Evolutionary conservation across 1,284 basidiomycete genomes (phyloP).

Genomic region (Vanrija pseudolonga): DNA sequence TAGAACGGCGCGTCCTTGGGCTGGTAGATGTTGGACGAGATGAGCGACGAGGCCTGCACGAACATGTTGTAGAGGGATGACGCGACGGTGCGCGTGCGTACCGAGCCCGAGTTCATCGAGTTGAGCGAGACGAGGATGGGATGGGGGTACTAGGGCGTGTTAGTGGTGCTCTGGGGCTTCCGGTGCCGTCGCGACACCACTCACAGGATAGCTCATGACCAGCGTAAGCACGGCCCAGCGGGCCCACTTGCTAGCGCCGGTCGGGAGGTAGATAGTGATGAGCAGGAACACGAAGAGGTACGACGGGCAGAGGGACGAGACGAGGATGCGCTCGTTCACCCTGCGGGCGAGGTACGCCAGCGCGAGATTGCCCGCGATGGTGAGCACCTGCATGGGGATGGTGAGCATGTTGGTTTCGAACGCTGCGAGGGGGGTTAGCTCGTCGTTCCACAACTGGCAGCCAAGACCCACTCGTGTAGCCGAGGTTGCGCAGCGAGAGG

Average conservation of each 20-base stretch:
- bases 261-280: conserved; percentile 22
- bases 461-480: conserved; percentile 28
- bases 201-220: conserved; percentile 15
- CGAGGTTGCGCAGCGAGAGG: conserved; percentile 16
- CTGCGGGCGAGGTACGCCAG: conserved; percentile 28
- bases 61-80: conserved; percentile 41
- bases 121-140: conserved; percentile 32
- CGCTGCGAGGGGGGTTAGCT: neutral
- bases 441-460: too few species aligned
- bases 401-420: conserved; percentile 47
- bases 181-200: too few species aligned
- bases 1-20: conserved; percentile 31
- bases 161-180: too few species aligned
- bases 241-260: conserved; percentile 18
- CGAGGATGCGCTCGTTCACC: conserved; percentile 26
- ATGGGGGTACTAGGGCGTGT: conserved; percentile 16
- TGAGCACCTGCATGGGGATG: conserved; percentile 37
- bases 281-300: conserved; percentile 34
- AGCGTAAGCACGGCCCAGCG: conserved; percentile 20
- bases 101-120: conserved; percentile 34
- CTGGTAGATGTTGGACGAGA: conserved; percentile 38
- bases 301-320: conserved; percentile 16
- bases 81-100: conserved; percentile 39
- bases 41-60: conserved; percentile 33
- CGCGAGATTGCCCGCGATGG: conserved; percentile 36